Evolutionary conservation across 345 rosid genomes (phyloP).

Genomic region (Salix arbutifolia): DNA sequence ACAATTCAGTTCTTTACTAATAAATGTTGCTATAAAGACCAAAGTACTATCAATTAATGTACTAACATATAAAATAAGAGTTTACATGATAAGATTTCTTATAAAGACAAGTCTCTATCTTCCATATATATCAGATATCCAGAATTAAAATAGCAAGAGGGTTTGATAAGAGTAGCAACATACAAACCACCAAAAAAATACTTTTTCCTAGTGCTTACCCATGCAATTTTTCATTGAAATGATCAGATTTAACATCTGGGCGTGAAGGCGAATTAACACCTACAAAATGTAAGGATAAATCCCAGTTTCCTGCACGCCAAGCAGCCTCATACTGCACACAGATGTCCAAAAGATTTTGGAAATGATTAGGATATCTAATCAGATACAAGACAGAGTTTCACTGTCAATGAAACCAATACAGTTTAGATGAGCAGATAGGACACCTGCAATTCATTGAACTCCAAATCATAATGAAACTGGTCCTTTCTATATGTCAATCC

Average conservation of each 20-base stretch:
- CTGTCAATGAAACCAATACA: neutral
- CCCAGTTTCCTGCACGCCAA: conserved; percentile 98
- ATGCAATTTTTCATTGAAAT: conserved; percentile 77
- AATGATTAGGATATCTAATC: conserved; percentile 3
- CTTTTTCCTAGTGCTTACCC: conserved; percentile 40
- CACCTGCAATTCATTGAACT: conserved; percentile 90
- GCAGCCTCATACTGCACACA: conserved; percentile 89
- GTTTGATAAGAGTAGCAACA: too few species aligned
- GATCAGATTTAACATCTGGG: conserved; percentile 43
- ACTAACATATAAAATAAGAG: too few species aligned
- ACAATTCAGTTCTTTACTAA: too few species aligned
- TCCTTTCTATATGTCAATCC: conserved; percentile 72
- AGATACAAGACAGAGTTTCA: neutral
- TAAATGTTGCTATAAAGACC: too few species aligned
- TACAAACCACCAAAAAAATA: too few species aligned
- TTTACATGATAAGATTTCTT: neutral
- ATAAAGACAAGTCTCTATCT: neutral
- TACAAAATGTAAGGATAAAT: conserved; percentile 61
- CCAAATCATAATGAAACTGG: conserved; percentile 65
- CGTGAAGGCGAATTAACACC: conserved; percentile 40
- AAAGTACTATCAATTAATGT: too few species aligned
- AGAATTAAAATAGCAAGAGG: neutral
- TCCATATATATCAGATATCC: neutral
- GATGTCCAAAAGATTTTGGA: neutral
- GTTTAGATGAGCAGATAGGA: neutral